Base-by-base conservation (phyloP, 140 eudicot species). In the Erigeron philadelphicus region DNA sequence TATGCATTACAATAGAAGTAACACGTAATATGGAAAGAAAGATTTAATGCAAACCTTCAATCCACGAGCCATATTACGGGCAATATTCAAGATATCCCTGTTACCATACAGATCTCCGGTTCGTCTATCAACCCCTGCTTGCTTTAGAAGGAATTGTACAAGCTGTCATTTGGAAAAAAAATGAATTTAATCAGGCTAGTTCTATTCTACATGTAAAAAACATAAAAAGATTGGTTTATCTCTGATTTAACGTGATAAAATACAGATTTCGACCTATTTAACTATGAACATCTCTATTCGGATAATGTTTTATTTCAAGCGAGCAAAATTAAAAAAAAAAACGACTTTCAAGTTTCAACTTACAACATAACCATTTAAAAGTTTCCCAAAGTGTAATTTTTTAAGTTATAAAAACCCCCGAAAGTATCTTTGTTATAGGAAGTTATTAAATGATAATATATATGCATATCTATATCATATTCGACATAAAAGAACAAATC, bases 1-100 rank as follows among this genome's bases (percentile, higher is more conserved):
- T 68, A 12, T 55, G 38, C 11, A 54, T 66, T 66, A 5, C 40
- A 48, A 43, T 18, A 68, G 41, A 46, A 50, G 25, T 49, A 62
- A 0, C 21, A 42, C 3, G 1, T 43, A 55, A 65, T 31, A 31
- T 38, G 48, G 52, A n/a, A 53, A 52, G 61, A 25, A 58, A 23
- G 5, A 47, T 54, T 21, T 5, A 9, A 72, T 48, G 68, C 78
- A 42, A 53, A 92, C 98, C 95, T 93, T 93, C 48, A 88, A 84
- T 61, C 98, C 98, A 75, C 96, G 98, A 81, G 98, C 98, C 98
- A 93, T 88, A 79, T 86, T 93, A 54, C 90, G 98, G 45, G 96
- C 98, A 71, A 89, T 86, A 72, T 87, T 93, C 50, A 93, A 76
- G 46, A 93, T 83, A 79, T 93, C 98, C 31, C 95, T 73, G 75